Conservation (phyloP, 2,329 filamentous ascomycete species). For the Sclerotiophoma versabilis region DNA sequence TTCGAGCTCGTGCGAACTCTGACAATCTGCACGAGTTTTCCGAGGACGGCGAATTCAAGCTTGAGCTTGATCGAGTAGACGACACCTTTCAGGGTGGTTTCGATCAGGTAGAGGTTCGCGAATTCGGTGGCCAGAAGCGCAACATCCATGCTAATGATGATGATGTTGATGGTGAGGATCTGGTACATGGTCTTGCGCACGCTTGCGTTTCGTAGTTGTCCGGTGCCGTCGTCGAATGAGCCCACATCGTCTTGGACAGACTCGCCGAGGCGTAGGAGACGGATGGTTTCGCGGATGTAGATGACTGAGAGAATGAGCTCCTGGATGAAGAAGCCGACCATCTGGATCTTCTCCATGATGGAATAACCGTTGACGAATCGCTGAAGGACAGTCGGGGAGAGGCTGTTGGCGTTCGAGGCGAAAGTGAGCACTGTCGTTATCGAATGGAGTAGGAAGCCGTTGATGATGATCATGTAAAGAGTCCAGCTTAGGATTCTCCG, state of each 20-base stretch:
- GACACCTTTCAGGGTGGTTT: constrained; percentile 51
- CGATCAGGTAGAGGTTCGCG: constrained; percentile 44
- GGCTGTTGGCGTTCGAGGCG: constrained; percentile 55
- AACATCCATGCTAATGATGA: constrained; percentile 45
- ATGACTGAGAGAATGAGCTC: constrained; percentile 52
- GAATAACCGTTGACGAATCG: constrained; percentile 48
- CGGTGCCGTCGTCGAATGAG: constrained; percentile 40
- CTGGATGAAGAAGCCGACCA: constrained; percentile 53
- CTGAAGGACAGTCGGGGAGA: constrained; percentile 24
- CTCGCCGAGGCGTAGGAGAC: constrained; percentile 48
- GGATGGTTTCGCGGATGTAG: constrained; percentile 62
- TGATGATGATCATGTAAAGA: constrained; percentile 64
- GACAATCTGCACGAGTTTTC: constrained; percentile 52
- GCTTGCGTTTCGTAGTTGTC: constrained; percentile 29
- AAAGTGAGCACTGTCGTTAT: constrained; percentile 64
- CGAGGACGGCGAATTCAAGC: constrained; percentile 64
- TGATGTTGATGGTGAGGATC: constrained; percentile 43
- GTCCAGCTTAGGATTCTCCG: constrained; percentile 57
- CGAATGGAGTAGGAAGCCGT: constrained; percentile 62
- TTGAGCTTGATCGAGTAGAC: constrained; percentile 59
- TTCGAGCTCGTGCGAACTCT: constrained; percentile 30
- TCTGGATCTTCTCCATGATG: constrained; percentile 56
- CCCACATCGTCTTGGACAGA: constrained; percentile 34
- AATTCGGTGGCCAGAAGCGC: constrained; percentile 40
- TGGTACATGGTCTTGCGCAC: constrained; percentile 45